Evolutionary conservation across 2,329 filamentous ascomycete species (phyloP).

Genomic region (Microdochium bolleyi): DNA sequence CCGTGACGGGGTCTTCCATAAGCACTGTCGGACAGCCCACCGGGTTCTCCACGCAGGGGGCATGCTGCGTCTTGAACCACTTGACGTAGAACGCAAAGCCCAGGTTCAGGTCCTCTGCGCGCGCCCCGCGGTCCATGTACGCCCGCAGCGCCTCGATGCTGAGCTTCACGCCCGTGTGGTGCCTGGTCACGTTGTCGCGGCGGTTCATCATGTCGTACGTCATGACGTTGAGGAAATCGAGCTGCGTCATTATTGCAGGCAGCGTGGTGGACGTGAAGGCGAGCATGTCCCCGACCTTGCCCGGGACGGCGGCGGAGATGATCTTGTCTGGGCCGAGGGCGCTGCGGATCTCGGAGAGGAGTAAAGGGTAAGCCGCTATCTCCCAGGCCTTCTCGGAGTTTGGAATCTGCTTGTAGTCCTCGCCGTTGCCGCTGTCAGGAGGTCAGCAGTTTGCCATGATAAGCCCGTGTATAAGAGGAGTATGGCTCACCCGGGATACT

Average conservation of each 20-base stretch:
- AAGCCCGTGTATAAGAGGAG: too few species aligned
- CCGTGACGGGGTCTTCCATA: slow-evolving; percentile 52
- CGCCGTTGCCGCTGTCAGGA: slow-evolving; percentile 50
- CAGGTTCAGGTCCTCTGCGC: slow-evolving; percentile 49
- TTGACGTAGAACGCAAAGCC: slow-evolving; percentile 65
- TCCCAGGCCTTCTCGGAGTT: slow-evolving; percentile 53
- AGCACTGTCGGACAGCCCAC: slow-evolving; percentile 51
- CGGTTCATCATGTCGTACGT: slow-evolving; percentile 68
- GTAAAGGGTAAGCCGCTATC: slow-evolving; percentile 51
- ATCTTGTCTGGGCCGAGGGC: slow-evolving; percentile 50
- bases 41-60: slow-evolving; percentile 32
- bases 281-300: slow-evolving; percentile 55
- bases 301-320: slow-evolving; percentile 61
- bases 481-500: slow-evolving; percentile 25
- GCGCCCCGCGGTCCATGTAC: slow-evolving; percentile 50
- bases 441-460: too few species aligned
- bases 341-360: slow-evolving; percentile 49
- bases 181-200: slow-evolving; percentile 55
- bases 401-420: slow-evolving; percentile 56
- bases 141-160: slow-evolving; percentile 47
- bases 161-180: slow-evolving; percentile 52
- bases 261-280: slow-evolving; percentile 52
- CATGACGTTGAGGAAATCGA: slow-evolving; percentile 67
- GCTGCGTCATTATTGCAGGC: slow-evolving; percentile 47
- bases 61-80: slow-evolving; percentile 49